Percentiles rank a stretch among this genome's conserved stretches.
phyloP scores from a whole-genome alignment of 768 basidiomycete species.

The Pluteus cervinus region DNA sequence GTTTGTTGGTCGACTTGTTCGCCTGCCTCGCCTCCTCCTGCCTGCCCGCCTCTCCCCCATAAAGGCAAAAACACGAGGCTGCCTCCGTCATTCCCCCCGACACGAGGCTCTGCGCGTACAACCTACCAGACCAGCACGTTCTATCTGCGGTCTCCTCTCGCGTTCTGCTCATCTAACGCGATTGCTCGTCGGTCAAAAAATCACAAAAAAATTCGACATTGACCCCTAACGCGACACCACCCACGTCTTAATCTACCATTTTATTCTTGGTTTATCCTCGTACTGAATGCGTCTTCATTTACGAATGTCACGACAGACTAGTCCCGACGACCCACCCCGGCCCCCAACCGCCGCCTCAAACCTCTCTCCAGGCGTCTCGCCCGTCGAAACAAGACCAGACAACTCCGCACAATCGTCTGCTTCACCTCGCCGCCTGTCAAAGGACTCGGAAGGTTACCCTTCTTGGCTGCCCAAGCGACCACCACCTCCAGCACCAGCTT shows the following conservation, averaged over 20 bases:
- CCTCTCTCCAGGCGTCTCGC: constrained; percentile 12
- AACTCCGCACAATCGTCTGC: constrained; percentile 26
- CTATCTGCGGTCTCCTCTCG: too few relatives aligned
- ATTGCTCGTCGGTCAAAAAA: not conserved
- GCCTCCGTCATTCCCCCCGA: not conserved
- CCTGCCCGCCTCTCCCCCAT: not conserved
- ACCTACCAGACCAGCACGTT: too few relatives aligned
- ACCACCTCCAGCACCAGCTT: constrained; percentile 67
- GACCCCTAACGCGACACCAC: constrained; percentile 14
- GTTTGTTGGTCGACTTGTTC: too few relatives aligned
- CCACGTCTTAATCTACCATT: constrained; percentile 15
- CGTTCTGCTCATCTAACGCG: constrained; percentile 1
- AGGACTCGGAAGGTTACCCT: constrained; percentile 67
- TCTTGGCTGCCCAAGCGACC: constrained; percentile 82
- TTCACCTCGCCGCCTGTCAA: constrained; percentile 26
- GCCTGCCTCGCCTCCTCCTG: not conserved
- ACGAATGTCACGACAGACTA: constrained; percentile 33
- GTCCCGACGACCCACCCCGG: constrained; percentile 18
- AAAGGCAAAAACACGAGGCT: not conserved
- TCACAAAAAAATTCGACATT: constrained; percentile 11
- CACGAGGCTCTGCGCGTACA: too few relatives aligned
- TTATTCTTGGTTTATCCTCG: constrained; percentile 3
- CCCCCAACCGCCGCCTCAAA: constrained; percentile 7
- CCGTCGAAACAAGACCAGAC: constrained; percentile 5
- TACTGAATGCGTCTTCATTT: constrained; percentile 21